Evolutionary conservation across 2,329 filamentous ascomycete species (phyloP).

Genomic region (Bimuria novae-zelandiae): DNA sequence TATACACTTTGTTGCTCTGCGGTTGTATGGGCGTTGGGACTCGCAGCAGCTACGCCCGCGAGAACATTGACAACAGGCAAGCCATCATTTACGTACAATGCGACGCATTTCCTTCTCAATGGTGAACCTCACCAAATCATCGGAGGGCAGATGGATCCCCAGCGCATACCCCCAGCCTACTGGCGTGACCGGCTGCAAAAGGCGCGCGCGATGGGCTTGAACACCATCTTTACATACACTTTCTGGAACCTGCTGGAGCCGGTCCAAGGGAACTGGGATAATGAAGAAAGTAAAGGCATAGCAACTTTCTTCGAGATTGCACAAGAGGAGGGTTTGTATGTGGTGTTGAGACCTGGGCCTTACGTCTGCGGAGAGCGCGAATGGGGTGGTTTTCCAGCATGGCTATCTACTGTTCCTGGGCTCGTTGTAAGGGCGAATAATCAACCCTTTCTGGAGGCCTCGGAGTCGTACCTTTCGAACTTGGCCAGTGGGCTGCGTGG

Average conservation of each 20-base stretch:
- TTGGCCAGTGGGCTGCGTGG: constrained; percentile 45
- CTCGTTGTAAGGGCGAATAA: constrained; percentile 52
- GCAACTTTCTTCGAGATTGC: constrained; percentile 54
- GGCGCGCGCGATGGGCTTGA: constrained; percentile 55
- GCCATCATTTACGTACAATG: constrained; percentile 48
- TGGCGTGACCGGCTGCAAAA: constrained; percentile 54
- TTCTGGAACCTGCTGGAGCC: constrained; percentile 58
- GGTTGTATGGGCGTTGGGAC: background rate
- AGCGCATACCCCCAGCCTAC: constrained; percentile 54
- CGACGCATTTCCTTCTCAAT: constrained; percentile 47
- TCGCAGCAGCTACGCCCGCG: background rate
- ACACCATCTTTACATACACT: constrained; percentile 58
- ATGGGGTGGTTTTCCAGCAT: constrained; percentile 56
- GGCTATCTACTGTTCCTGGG: constrained; percentile 49
- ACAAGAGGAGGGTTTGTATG: constrained; percentile 53
- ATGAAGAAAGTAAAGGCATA: constrained; percentile 52
- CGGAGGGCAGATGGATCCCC: constrained; percentile 58
- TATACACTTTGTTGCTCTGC: background rate
- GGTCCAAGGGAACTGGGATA: constrained; percentile 46
- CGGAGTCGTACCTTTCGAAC: constrained; percentile 46
- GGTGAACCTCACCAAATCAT: constrained; percentile 51
- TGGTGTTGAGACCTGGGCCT: constrained; percentile 54
- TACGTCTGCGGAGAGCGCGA: constrained; percentile 57
- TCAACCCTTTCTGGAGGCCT: constrained; percentile 45
- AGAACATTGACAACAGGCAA: background rate